Conservation (phyloP, 2,329 filamentous ascomycete genomes). For the Juglanconis sp. region DNA sequence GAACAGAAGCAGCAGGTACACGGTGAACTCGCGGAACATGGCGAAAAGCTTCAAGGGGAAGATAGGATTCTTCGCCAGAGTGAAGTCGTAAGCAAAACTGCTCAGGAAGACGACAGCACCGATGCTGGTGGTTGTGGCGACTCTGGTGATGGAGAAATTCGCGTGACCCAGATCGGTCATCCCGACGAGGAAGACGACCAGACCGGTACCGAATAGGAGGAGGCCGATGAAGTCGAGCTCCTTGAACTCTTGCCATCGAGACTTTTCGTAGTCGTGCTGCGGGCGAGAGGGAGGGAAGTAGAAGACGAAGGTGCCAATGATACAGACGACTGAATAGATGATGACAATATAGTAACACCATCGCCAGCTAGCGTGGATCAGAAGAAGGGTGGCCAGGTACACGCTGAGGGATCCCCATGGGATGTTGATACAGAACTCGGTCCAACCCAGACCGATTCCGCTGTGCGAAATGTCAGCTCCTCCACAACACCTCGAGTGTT, state of each 20-base stretch:
- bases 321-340: conserved; percentile 24
- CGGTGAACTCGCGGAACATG: conserved; percentile 28
- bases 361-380: conserved; percentile 27
- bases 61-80: conserved; percentile 21
- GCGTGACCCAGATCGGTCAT: conserved; percentile 21
- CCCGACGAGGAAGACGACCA: conserved; percentile 23
- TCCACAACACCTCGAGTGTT: no score
- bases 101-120: conserved; percentile 19
- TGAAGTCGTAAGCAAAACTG: conserved; percentile 25
- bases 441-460: conserved; percentile 28
- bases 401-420: conserved; percentile 26
- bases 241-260: conserved; percentile 27
- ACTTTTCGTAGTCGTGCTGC: conserved; percentile 28
- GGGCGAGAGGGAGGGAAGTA: conserved; percentile 26
- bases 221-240: conserved; percentile 30
- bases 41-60: conserved; percentile 27
- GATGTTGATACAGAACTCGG: conserved; percentile 28
- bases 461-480: no score
- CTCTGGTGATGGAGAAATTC: conserved; percentile 18
- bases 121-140: conserved; percentile 21
- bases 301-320: conserved; percentile 25
- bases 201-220: conserved; percentile 20
- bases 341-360: conserved; percentile 27
- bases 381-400: conserved; percentile 26
- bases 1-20: conserved; percentile 29